Base-by-base conservation (phyloP, 2,329 filamentous ascomycete species). In the Cladosporium colombiae region DNA sequence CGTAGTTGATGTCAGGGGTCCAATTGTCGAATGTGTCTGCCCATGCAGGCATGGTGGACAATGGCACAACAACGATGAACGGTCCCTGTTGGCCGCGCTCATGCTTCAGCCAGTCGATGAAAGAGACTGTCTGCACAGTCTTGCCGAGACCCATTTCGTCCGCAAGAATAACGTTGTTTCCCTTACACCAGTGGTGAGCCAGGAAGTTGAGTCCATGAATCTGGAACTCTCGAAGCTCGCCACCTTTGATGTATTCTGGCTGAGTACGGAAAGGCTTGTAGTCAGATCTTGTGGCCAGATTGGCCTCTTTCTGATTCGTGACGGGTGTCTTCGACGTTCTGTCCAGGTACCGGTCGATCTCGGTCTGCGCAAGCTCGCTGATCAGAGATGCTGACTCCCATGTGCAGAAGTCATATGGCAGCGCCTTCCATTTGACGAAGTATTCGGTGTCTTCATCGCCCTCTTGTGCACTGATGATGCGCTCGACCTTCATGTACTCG, bases 61-160 rank as follows among this genome's bases (percentile, higher is more conserved):
- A 85, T 31, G 95, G 95, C 8, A 97, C 95, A n/a, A 98, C 92
- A 67, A 98, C 94, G 52, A 99, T 87, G 75, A 97, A 98, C 0
- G 95, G 95, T 0, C 95, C 95, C 78, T 98, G 91, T 77, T 99
- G 95, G 59, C 85, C 85, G 70, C 94, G 88, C 66, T 93, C 89
- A 78, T 98, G 94, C 64, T 92, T 91, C 67, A 99, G 85, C 94
- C 95, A 99, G 76, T 94, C 97, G 78, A 99, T 90, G 77, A 98
- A 98, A 0, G 94, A 89, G 31, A 99, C 93, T 0, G 94, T 97
- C 80, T 99, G 95, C 0, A 99, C 95, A 0, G 95, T 99, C 81
- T 99, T 99, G 31, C 95, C 95, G 16, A 99, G 85, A 73, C 95
- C 95, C 95, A 99, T 99, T 80, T 99, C 95, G 76, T 99, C 95